A percentile compares a stretch with the other conserved stretches of the same genome.
These are phyloP conservation scores for Boletus subparvulus DNA, from an alignment of 768 basidiomycete genomes.

Conservation along the genomic window DNA sequence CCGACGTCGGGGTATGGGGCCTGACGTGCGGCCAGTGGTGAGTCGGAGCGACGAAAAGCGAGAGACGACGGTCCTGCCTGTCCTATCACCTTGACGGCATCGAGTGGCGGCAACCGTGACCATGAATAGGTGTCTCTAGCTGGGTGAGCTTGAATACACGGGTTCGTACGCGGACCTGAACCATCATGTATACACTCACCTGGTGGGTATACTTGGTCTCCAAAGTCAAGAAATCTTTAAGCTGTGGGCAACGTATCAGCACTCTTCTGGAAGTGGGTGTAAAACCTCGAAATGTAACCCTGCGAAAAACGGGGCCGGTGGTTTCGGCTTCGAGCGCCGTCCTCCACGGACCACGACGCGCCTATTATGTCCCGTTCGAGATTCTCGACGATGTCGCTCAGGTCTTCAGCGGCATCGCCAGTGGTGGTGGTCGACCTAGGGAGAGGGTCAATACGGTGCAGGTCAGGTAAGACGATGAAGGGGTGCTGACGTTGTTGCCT, in stretches of 20 bases:
- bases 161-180: neutral
- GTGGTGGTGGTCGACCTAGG: slow-evolving; percentile 16
- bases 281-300: slow-evolving; percentile 26
- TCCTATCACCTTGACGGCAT: slow-evolving; percentile 68
- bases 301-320: slow-evolving; percentile 48
- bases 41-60: too few species aligned
- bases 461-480: neutral
- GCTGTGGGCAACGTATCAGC: too few species aligned
- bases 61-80: slow-evolving; percentile 38
- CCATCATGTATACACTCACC: too few species aligned
- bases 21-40: slow-evolving; percentile 26
- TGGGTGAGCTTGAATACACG: slow-evolving; percentile 23
- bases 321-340: slow-evolving; percentile 48
- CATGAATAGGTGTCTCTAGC: slow-evolving; percentile 78
- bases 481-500: slow-evolving; percentile 1
- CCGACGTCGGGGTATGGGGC: slow-evolving; percentile 71
- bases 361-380: slow-evolving; percentile 65
- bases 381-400: slow-evolving; percentile 9
- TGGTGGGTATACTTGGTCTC: too few species aligned
- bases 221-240: too few species aligned
- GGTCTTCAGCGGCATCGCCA: slow-evolving; percentile 1
- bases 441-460: neutral
- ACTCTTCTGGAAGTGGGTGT: neutral
- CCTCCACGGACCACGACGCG: slow-evolving; percentile 42
- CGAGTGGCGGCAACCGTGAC: slow-evolving; percentile 57